Evolutionary conservation across 257 asterid species (phyloP), one percentile per base, ranked within the genome.

Genomic region (Lavandula angustifolia): DNA sequence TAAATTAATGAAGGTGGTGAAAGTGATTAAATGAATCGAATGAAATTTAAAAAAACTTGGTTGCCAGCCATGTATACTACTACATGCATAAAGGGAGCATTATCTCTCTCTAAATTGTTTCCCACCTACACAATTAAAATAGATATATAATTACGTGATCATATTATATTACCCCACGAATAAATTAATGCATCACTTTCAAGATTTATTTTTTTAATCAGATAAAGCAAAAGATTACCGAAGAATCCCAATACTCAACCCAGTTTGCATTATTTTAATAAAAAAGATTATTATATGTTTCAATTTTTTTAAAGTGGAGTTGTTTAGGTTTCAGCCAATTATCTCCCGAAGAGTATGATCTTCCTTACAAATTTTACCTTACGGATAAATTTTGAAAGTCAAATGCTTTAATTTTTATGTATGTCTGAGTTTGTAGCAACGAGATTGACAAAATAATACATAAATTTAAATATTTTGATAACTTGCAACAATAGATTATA

Each of bases 51-150:
- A 18, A 17, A 76, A 64, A 59, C 65, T 54, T 82, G 83, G 72
- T 75, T 65, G 83, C 85, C 85, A 82, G 82, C 85, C 78, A 71
- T 70, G 73, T 73, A 56, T 37, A 62, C 4, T 16, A 41, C 73
- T 74, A 68, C 77, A 76, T 73, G 83, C 81, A 76, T 54, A 71
- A 70, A 60, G 76, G 64, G 67, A 32, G 79, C 82, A 73, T 80
- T 83, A 51, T 58, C 74, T 71, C 71, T 77, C 70, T 65, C 70
- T 62, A 68, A 71, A 79, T 82, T 71, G 80, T 67, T 81, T 69
- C 58, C 72, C 29, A 35, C 67, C 61, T 44, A 66, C 67, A 54
- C 37, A 67, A 40, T 33, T n/a, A 79, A 49, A 53, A 64, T 4
- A 6, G 64, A 35, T 48, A 40, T 53, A 42, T 54, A 14, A 63